These are phyloP conservation scores for Thecamonas trahens DNA, from an alignment of 78 protist species.

Conservation along the genomic window DNA sequence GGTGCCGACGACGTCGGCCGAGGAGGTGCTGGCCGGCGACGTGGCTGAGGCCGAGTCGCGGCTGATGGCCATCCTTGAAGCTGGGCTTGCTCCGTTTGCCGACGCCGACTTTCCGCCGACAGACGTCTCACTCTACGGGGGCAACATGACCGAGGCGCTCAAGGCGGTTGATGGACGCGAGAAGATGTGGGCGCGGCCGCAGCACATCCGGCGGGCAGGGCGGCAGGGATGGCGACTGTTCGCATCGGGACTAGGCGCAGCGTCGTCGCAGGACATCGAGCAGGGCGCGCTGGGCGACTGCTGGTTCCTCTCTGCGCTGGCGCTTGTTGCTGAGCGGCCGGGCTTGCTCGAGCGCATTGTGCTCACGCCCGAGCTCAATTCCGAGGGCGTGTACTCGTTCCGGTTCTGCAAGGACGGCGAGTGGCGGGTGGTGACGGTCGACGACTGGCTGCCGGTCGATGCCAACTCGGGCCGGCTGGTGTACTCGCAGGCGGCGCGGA, in stretches of 20 bases:
- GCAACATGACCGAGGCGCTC: neutral
- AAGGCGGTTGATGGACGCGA: neutral
- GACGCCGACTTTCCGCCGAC: neutral
- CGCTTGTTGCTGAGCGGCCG: slow-evolving; percentile 13
- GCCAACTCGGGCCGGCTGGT: neutral
- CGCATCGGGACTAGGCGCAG: neutral
- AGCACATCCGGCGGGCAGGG: neutral
- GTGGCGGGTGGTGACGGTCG: slow-evolving; percentile 5
- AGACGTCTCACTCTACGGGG: neutral
- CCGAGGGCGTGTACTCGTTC: neutral
- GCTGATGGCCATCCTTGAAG: too few relatives aligned
- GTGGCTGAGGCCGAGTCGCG: neutral
- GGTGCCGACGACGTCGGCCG: neutral
- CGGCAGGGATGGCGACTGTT: neutral
- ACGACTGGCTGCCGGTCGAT: neutral
- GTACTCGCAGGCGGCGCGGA: neutral
- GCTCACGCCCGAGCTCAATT: too few relatives aligned
- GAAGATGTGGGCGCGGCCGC: neutral
- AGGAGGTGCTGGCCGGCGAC: neutral
- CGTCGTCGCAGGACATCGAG: slow-evolving; percentile 4
- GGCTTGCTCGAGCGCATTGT: neutral
- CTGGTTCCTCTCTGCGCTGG: slow-evolving; percentile 43
- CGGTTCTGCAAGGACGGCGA: neutral
- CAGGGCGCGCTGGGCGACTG: slow-evolving; percentile 66
- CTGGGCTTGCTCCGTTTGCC: too few relatives aligned